These are phyloP conservation scores for Vinca minor DNA, from an alignment of 257 asterid species.

Conservation along the genomic window DNA sequence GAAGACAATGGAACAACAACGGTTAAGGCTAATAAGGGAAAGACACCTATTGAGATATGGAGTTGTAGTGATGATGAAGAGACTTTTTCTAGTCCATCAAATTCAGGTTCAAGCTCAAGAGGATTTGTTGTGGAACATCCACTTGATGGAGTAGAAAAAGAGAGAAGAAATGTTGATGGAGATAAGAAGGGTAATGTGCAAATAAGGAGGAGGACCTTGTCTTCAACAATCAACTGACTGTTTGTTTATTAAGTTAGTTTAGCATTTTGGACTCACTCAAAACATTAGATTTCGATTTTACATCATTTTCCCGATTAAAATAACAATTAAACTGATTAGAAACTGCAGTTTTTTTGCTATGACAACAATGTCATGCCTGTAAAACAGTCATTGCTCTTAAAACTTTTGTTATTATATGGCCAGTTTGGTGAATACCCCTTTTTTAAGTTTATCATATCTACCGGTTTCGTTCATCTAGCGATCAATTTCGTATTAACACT, in stretches of 20 bases:
- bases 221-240: slow-evolving; percentile 29
- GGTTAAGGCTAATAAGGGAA: slow-evolving; percentile 30
- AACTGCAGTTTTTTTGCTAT: slow-evolving; percentile 4
- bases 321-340: slow-evolving; percentile 31
- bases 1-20: slow-evolving; percentile 19
- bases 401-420: neutral
- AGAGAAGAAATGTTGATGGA: slow-evolving; percentile 14
- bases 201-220: slow-evolving; percentile 56
- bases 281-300: too few relatives aligned
- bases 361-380: neutral
- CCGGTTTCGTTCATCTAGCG: too few relatives aligned
- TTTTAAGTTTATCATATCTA: too few relatives aligned
- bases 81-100: slow-evolving; percentile 21
- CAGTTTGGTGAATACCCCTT: too few relatives aligned
- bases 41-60: slow-evolving; percentile 29
- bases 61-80: slow-evolving; percentile 33
- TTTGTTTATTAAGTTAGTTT: too few relatives aligned
- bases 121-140: slow-evolving; percentile 21
- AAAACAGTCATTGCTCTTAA: neutral
- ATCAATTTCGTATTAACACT: too few relatives aligned
- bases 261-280: too few relatives aligned
- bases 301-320: too few relatives aligned
- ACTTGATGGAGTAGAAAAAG: slow-evolving; percentile 31
- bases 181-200: slow-evolving; percentile 10
- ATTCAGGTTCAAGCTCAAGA: slow-evolving; percentile 18